These are phyloP conservation scores for Chaetomiaceae sp. DNA, from an alignment of 2,329 filamentous ascomycete genomes.

Conservation along the genomic window DNA sequence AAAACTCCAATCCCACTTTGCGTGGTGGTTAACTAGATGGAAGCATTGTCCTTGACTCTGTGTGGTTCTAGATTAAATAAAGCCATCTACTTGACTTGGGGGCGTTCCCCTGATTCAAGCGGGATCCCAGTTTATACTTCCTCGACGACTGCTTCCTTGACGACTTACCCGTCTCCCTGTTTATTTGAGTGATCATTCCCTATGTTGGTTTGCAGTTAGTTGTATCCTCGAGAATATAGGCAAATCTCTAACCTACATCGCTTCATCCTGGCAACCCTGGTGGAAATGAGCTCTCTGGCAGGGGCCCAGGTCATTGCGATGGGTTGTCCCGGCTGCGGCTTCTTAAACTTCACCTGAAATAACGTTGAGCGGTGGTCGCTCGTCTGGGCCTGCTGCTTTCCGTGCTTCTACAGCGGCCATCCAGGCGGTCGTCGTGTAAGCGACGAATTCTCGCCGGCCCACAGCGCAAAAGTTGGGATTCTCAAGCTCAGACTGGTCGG, in stretches of 20 bases:
- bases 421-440: conserved; percentile 8
- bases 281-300: conserved; percentile 2
- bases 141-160: too few species aligned
- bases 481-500: neutral
- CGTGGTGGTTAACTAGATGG: too few species aligned
- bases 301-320: conserved; percentile 10
- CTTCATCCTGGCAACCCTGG: conserved; percentile 6
- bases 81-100: too few species aligned
- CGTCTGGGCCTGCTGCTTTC: neutral
- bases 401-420: neutral
- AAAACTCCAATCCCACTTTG: too few species aligned
- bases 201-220: neutral
- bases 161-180: too few species aligned
- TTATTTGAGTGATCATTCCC: neutral
- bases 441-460: conserved; percentile 3
- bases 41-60: too few species aligned
- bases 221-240: too few species aligned
- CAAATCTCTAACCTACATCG: conserved; percentile 2
- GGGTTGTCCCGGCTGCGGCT: conserved; percentile 11
- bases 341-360: conserved; percentile 14
- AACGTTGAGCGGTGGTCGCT: conserved; percentile 1
- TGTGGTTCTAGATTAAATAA: too few species aligned
- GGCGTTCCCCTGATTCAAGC: too few species aligned
- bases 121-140: too few species aligned
- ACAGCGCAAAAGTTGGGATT: conserved; percentile 6